Evolutionary conservation across 208 protist species (phyloP).

Genomic region (Leishmania lainsoni): DNA sequence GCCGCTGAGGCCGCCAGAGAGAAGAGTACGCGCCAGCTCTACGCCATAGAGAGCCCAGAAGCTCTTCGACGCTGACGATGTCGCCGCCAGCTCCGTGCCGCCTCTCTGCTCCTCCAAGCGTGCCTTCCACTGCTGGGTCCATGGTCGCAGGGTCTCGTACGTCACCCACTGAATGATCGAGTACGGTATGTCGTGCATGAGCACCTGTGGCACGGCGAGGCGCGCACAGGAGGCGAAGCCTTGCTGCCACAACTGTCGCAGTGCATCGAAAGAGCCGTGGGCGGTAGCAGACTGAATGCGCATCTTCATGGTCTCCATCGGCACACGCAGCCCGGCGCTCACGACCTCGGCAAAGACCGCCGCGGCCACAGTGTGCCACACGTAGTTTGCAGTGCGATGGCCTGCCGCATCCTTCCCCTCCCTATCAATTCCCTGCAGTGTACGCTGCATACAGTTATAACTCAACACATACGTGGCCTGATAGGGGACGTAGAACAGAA

Average conservation of each 20-base stretch:
- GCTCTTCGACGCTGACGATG: neutral
- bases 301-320: slow-evolving; percentile 90
- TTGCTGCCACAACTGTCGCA: slow-evolving; percentile 50
- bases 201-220: slow-evolving; percentile 65
- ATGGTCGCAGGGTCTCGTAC: slow-evolving; percentile 78
- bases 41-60: slow-evolving; percentile 34
- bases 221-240: slow-evolving; percentile 45
- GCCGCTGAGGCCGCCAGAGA: slow-evolving; percentile 80
- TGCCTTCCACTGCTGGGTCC: slow-evolving; percentile 36
- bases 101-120: neutral
- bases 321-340: slow-evolving; percentile 67
- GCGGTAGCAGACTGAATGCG: slow-evolving; percentile 65
- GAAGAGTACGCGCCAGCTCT: slow-evolving; percentile 52
- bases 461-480: slow-evolving; percentile 73
- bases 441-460: slow-evolving; percentile 48
- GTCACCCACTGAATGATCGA: slow-evolving; percentile 74
- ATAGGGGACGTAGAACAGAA: slow-evolving; percentile 78
- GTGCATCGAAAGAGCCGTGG: slow-evolving; percentile 43
- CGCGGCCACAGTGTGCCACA: slow-evolving; percentile 48
- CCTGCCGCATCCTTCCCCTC: neutral
- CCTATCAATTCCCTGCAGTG: slow-evolving; percentile 15
- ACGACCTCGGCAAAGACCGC: slow-evolving; percentile 61
- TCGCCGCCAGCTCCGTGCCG: neutral
- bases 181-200: slow-evolving; percentile 85
- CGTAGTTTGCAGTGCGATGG: neutral